phyloP scores from a whole-genome alignment of 2,329 filamentous ascomycete genomes.

The Penicillium sp. region DNA sequence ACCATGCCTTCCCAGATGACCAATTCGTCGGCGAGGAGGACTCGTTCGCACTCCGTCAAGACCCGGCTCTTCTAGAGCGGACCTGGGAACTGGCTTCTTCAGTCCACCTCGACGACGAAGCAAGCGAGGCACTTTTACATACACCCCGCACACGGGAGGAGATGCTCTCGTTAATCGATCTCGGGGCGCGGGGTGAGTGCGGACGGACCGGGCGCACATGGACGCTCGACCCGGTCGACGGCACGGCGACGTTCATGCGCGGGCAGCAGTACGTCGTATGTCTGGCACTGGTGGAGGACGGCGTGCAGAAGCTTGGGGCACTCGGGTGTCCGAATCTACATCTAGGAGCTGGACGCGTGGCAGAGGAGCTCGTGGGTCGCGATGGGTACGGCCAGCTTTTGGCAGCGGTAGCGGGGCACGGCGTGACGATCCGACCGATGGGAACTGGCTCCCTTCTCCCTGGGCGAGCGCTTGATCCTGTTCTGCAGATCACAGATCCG shows the following conservation, averaged over 20 bases:
- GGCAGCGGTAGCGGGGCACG: constrained; percentile 46
- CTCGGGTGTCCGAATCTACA: constrained; percentile 59
- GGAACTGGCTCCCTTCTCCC: constrained; percentile 30
- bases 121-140: constrained; percentile 32
- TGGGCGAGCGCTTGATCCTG: constrained; percentile 27
- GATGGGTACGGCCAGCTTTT: constrained; percentile 47
- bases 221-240: constrained; percentile 61
- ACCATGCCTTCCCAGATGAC: constrained; percentile 50
- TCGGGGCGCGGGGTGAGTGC: constrained; percentile 45
- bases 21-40: constrained; percentile 59
- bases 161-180: constrained; percentile 58
- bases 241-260: constrained; percentile 56
- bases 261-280: constrained; percentile 60
- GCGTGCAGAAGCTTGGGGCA: constrained; percentile 53
- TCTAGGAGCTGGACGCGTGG: constrained; percentile 32
- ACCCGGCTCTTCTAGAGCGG: constrained; percentile 46
- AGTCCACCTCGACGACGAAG: constrained; percentile 31
- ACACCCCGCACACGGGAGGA: constrained; percentile 47
- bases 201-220: constrained; percentile 46
- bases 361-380: constrained; percentile 41
- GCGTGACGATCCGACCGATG: constrained; percentile 39
- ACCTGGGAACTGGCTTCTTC: constrained; percentile 52
- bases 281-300: constrained; percentile 54
- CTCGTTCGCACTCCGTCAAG: constrained; percentile 47
- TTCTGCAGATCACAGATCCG: constrained; percentile 21